These are phyloP conservation scores for Tricholoma hemisulphureum DNA, from an alignment of 768 basidiomycete genomes.

Conservation along the genomic window DNA sequence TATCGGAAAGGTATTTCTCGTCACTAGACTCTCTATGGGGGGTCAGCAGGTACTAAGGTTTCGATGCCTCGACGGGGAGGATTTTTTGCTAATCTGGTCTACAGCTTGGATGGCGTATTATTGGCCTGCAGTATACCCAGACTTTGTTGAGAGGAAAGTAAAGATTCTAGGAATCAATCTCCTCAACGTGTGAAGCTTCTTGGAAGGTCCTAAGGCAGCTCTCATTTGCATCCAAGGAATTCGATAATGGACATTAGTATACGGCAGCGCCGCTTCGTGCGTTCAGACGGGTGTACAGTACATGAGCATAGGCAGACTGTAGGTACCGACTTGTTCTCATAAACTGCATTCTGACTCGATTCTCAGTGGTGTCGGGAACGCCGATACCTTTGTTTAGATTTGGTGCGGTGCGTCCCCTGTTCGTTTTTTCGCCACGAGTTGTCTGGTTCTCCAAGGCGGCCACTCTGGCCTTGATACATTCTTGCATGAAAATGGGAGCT, in stretches of 20 bases:
- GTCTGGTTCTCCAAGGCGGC: conserved; percentile 40
- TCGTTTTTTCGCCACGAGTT: not conserved
- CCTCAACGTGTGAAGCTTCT: conserved; percentile 36
- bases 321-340: conserved; percentile 13
- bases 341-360: no score
- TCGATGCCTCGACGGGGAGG: not conserved
- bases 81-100: not conserved
- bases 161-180: not conserved
- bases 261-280: conserved; percentile 48
- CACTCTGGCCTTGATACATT: conserved; percentile 49
- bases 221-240: conserved; percentile 55
- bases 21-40: conserved; percentile 61
- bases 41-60: conserved; percentile 43
- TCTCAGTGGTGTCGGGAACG: no score
- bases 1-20: conserved; percentile 43
- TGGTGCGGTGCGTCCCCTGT: conserved; percentile 34
- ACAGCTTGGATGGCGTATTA: conserved; percentile 52
- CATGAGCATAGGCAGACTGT: conserved; percentile 62
- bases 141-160: conserved; percentile 49
- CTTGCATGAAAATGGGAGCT: conserved; percentile 51
- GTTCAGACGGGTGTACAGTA: conserved; percentile 54
- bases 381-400: conserved; percentile 38
- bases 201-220: conserved; percentile 59
- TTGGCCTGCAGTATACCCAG: conserved; percentile 56
- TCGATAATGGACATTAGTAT: conserved; percentile 52